phyloP scores from a whole-genome alignment of 1,284 basidiomycete species.

The Ceratobasidium sp. region DNA sequence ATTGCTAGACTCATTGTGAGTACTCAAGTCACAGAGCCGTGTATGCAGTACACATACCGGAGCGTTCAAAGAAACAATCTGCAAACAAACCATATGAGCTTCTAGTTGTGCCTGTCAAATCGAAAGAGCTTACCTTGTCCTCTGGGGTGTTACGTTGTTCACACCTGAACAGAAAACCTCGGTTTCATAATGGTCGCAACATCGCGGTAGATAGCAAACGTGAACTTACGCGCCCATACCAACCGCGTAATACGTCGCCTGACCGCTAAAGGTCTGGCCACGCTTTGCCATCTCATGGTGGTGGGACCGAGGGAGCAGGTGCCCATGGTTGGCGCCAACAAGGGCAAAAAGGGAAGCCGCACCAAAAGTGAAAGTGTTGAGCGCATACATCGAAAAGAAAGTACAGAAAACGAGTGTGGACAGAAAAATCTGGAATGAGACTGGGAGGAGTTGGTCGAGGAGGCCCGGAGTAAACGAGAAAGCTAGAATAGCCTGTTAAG shows the following conservation, averaged over 20 bases:
- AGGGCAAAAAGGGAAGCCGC: conserved; percentile 42
- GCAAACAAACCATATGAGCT: conserved; percentile 1
- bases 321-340: conserved; percentile 32
- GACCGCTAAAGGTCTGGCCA: conserved; percentile 24
- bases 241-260: conserved; percentile 43
- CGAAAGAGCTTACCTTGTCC: conserved; percentile 26
- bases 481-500: too few relatives aligned
- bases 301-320: conserved; percentile 4
- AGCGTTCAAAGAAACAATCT: conserved; percentile 48
- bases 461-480: too few relatives aligned
- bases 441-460: conserved; percentile 19
- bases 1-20: conserved; percentile 27
- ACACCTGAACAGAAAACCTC: conserved; percentile 35
- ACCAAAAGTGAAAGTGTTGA: conserved; percentile 38
- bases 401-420: conserved; percentile 36
- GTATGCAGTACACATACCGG: conserved; percentile 34
- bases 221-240: conserved; percentile 45
- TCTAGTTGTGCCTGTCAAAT: too few relatives aligned
- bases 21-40: not conserved
- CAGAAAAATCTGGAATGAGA: conserved; percentile 9
- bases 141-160: conserved; percentile 42
- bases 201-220: not conserved
- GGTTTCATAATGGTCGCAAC: not conserved
- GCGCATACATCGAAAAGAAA: conserved; percentile 28
- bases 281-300: conserved; percentile 27